Evolutionary conservation across 192 early-diverging fungal genomes (phyloP).

Genomic region (Umbelopsis vinacea): DNA sequence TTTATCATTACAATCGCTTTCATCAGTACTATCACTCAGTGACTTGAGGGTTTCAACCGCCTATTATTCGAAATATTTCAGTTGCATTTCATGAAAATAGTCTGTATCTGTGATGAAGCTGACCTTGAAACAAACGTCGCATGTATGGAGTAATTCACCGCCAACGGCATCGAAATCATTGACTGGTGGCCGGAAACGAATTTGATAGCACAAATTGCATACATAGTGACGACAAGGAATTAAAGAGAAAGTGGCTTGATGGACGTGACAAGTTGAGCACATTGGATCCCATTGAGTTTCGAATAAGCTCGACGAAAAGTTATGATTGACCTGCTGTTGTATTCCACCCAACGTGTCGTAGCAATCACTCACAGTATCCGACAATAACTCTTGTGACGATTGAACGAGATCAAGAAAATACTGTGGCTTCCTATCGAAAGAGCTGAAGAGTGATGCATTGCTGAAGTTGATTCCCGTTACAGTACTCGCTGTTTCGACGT

Average conservation of each 20-base stretch:
- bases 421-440: not conserved
- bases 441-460: not conserved
- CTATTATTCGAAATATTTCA: too few relatives aligned
- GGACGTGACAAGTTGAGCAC: not conserved
- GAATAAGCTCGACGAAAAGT: not conserved
- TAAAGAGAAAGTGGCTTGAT: not conserved
- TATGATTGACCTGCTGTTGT: too few relatives aligned
- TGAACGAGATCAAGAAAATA: not conserved
- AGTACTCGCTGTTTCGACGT: not conserved
- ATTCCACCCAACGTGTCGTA: not conserved
- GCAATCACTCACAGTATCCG: not conserved
- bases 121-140: conserved; percentile 7
- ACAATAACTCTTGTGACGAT: not conserved
- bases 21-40: not conserved
- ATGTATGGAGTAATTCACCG: not conserved
- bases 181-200: not conserved
- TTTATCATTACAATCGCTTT: not conserved
- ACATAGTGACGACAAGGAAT: not conserved
- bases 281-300: not conserved
- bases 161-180: not conserved
- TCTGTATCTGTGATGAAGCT: not conserved
- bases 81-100: too few relatives aligned
- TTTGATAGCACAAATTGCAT: conserved; percentile 17
- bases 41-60: too few relatives aligned
- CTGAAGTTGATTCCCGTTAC: not conserved